Base-by-base conservation (phyloP, 306 rosid species). In the Cercis canadensis region DNA sequence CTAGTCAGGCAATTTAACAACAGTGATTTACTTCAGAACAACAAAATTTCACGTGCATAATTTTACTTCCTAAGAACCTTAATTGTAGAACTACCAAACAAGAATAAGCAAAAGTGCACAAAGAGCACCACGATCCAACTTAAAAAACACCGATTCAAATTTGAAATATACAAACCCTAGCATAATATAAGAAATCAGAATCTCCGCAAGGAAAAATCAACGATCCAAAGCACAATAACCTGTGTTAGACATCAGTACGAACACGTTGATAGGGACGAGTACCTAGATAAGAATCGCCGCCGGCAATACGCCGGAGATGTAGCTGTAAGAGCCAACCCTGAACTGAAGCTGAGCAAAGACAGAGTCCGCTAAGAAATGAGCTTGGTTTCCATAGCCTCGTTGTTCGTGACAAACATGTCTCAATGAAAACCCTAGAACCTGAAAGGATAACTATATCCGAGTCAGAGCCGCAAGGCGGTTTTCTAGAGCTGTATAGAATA, bases 391-490 rank as follows among this genome's bases (percentile, higher is more conserved):
- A 21, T 4, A 15, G 43, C 15, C 43, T 24, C 29, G 29, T 46
- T 3, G 32, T 64, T 46, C 24, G n/a, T 1, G 29, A 5, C 6
- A 14, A 66, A 51, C 43, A 11, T 16, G 46, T 40, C 33, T 34
- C 49, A n/a, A 66, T 17, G 49, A 5, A 66, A 66, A 51, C 72
- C 72, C 72, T 66, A 66, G 50, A 34, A 65, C 32, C 32, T 9
- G 3, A 14, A 33, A 18, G 58, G 70, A 34, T 34, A 16, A 66
- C 34, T 34, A 49, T 7, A 65, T 47, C 31, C 70, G 45, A 33
- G 45, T 65, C 57, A 29, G 43, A 32, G 41, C 57, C 43, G 34
- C 33, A 65, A 29, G 29, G 18, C 47, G 13, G 24, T 37, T 60
- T 60, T 51, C 72, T 36, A 36, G 47, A 50, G 46, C 34, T 13